Evolutionary conservation across 2,329 filamentous ascomycete species (phyloP), one percentile per base, ranked within the genome.

Genomic region (Ophiostoma triangulosporum): DNA sequence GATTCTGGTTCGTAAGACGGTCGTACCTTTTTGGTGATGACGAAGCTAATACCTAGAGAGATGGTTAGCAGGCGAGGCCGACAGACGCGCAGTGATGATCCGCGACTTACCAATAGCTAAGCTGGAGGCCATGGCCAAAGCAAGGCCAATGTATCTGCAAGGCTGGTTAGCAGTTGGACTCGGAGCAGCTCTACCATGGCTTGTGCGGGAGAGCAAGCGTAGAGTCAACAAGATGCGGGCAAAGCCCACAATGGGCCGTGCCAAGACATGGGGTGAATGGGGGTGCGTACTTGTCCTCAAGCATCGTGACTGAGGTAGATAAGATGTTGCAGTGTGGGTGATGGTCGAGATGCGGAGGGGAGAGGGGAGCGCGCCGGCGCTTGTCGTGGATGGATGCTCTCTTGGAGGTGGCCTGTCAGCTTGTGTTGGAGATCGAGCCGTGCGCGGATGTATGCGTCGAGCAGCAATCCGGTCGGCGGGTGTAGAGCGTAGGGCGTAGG

Each of bases 21-120:
- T 26, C 70, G 68, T 72, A 93, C 87, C 79, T 96, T 97, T 73
- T 98, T 98, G 48, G 94, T 98, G 64, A 98, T 96, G 61, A 98
- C 91, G 69, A 98, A 98, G 77, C 90, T 95, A 51, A 88, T 89
- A 65, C 89, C 88, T 93, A 62, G 43, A 56, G 40, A 51, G 11
- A 27, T 5, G n/a, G 55, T 57, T 54, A 59, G 59, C 29, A 27
- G 50, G 17, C 36, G 36, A 49, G 22, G 8, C 15, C 15, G 48
- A 20, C 33, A 3, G 33, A 17, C 2, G 14, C 27, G 32, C 8
- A 11, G 27, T 29, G 32, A 24, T 20, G 29, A 8, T n/a, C n/a
- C n/a, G n/a, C 52, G 55, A 35, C 75, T 62, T 77, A 86, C 84
- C 85, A 70, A 89, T 89, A 59, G 83, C 84, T 64, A 88, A 71